Evolutionary conservation across 1,284 basidiomycete species (phyloP), one percentile per base, ranked within the genome.

Genomic region (Lignosus rhinocerotis): DNA sequence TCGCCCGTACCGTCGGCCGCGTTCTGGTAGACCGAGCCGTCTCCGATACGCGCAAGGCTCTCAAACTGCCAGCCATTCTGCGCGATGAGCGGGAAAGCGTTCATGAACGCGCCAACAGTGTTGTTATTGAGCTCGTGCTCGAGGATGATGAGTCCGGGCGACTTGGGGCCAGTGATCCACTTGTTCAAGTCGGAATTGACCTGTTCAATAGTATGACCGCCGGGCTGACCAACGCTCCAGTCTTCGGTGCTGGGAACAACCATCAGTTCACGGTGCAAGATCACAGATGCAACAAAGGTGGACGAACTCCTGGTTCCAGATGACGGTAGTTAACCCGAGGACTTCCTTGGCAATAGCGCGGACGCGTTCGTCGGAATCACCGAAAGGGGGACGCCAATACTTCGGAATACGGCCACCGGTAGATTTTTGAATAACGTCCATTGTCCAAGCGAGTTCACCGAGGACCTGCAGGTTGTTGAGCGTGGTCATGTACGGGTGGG

Each of bases 401-500:
- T 78, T 80, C 14, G 90, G 86, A 6, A 92, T 67, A 12, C 84
- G 82, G 7, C 90, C 90, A 55, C 87, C 89, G 7, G 90, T 92
- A 2, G 87, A 86, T 69, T 94, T 87, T 68, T 88, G 84, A 63
- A 96, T 91, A 65, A 94, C 77, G 73, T 89, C 80, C 78, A 91
- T 86, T 1, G 90, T 88, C 87, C 88, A 95, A 9, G 89, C 94
- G 60, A 96, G 77, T 79, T 94, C 86, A 31, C 82, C 92, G 42
- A 95, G 64, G 51, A 94, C 72, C 59, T 88, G 78, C 54, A 80
- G 69, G 72, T 94, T 92, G 54, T 77, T 80, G 60, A 90, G 77
- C 2, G 89, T 87, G 8, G 93, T 92, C 87, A 91, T 92, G 75
- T 86, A 89, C 36, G 84, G 88, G 66, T 93, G 91, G 0, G 87